A percentile compares a stretch with the other conserved stretches of the same genome.
phyloP scores from a whole-genome alignment of 768 basidiomycete genomes.

The Pleurotus sapidus region DNA sequence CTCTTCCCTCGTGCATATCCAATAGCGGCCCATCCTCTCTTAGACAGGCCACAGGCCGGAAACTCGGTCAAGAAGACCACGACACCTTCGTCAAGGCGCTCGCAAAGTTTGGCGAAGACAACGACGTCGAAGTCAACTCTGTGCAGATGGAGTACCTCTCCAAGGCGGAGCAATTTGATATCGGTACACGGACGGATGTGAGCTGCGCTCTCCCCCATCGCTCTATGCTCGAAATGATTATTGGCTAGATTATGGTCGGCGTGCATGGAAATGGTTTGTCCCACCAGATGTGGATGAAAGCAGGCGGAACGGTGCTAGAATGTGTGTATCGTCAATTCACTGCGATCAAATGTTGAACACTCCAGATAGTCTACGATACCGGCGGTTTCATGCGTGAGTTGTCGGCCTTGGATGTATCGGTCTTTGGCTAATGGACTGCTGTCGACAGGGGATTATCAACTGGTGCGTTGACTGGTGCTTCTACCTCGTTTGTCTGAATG shows the following conservation, averaged over 20 bases:
- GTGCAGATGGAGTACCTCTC: slow-evolving; percentile 5
- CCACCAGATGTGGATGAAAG: slow-evolving; percentile 9
- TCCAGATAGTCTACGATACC: background rate
- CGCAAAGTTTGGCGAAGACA: background rate
- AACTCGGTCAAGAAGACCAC: background rate
- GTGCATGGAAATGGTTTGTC: slow-evolving; percentile 7
- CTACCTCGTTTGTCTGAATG: background rate
- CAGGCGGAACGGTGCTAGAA: background rate
- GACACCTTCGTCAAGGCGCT: background rate
- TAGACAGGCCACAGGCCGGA: slow-evolving; percentile 4
- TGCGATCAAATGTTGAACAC: background rate
- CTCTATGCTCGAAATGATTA: background rate
- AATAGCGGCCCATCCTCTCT: no score
- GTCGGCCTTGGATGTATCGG: no score
- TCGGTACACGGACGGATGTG: slow-evolving; percentile 5
- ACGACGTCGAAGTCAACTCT: background rate
- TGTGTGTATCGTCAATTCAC: background rate
- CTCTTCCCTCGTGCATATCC: background rate
- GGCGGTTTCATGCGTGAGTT: background rate
- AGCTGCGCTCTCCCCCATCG: background rate
- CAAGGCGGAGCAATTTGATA: slow-evolving; percentile 3
- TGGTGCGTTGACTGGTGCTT: background rate
- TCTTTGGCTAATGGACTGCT: no score
- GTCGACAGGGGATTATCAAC: slow-evolving; percentile 2
- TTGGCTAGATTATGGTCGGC: slow-evolving; percentile 3